Percentiles rank a stretch among this genome's conserved stretches.
Evolutionary conservation across 2,329 filamentous ascomycete species (phyloP).

Genomic region (Alternaria panax): DNA sequence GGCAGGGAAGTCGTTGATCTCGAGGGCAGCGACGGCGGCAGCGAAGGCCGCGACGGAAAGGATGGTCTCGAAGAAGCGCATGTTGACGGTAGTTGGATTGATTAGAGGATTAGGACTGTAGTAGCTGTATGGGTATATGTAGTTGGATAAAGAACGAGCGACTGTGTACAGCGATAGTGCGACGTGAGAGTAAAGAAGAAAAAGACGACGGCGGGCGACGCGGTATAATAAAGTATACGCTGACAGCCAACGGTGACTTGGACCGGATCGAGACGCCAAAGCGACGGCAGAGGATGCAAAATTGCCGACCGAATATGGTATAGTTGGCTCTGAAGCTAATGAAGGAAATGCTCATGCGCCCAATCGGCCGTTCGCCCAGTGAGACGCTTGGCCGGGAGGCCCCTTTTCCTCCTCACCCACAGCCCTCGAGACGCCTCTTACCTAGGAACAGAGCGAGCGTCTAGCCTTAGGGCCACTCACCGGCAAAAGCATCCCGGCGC

Average conservation of each 20-base stretch:
- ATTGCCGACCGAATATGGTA: conserved; percentile 32
- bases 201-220: conserved; percentile 20
- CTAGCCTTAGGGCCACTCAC: conserved; percentile 22
- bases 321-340: conserved; percentile 33
- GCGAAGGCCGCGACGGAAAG: conserved; percentile 52
- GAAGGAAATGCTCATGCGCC: conserved; percentile 24
- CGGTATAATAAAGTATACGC: conserved; percentile 30
- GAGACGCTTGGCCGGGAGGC: conserved; percentile 15
- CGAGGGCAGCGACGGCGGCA: conserved; percentile 54
- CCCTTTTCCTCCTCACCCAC: conserved; percentile 26
- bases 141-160: conserved; percentile 39
- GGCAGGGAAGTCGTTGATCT: conserved; percentile 60
- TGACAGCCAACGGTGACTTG: conserved; percentile 5
- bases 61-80: conserved; percentile 61
- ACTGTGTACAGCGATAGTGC: conserved; percentile 30
- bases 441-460: conserved; percentile 16
- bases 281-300: conserved; percentile 45
- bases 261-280: conserved; percentile 31
- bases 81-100: conserved; percentile 44
- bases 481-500: conserved; percentile 25
- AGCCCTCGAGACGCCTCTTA: conserved; percentile 15
- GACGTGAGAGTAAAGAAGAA: conserved; percentile 26
- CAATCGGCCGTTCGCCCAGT: conserved; percentile 33
- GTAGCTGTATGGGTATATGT: conserved; percentile 21
- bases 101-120: conserved; percentile 27